Conservation (phyloP, 805 yeast genomes). For the Yarrowia sp. region DNA sequence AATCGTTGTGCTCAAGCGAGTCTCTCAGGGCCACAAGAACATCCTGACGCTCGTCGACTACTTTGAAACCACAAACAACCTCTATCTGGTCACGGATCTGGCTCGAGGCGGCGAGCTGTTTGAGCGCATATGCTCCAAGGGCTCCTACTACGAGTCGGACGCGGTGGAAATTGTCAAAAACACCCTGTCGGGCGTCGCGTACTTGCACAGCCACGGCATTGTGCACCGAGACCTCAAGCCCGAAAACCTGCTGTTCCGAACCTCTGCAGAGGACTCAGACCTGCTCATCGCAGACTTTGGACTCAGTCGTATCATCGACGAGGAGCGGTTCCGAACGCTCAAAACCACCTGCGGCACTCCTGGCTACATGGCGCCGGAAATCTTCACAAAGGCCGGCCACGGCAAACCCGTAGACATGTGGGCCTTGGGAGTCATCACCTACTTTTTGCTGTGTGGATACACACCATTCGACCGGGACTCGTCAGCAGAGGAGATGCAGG, state of each 20-base stretch:
- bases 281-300: constrained; percentile 63
- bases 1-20: constrained; percentile 51
- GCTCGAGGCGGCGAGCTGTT: constrained; percentile 69
- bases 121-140: constrained; percentile 51
- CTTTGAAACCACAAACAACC: constrained; percentile 60
- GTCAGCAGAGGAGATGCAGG: constrained; percentile 62
- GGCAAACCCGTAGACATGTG: constrained; percentile 63
- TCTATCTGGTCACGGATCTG: constrained; percentile 58
- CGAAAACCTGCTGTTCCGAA: constrained; percentile 58
- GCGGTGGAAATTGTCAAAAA: constrained; percentile 50
- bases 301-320: constrained; percentile 50
- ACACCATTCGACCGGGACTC: constrained; percentile 76
- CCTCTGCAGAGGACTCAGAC: constrained; percentile 40
- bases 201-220: constrained; percentile 55
- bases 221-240: constrained; percentile 74
- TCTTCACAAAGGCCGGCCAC: constrained; percentile 52
- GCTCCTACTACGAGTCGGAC: constrained; percentile 47
- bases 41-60: constrained; percentile 62
- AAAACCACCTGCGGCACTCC: constrained; percentile 63
- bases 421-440: constrained; percentile 72
- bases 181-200: constrained; percentile 53
- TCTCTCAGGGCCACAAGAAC: constrained; percentile 51
- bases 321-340: constrained; percentile 40
- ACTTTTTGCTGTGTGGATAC: constrained; percentile 68
- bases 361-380: constrained; percentile 74